A percentile compares a stretch with the other conserved stretches of the same genome.
phyloP scores from a whole-genome alignment of 1,284 basidiomycete species.

The Blastosporella zonata region DNA sequence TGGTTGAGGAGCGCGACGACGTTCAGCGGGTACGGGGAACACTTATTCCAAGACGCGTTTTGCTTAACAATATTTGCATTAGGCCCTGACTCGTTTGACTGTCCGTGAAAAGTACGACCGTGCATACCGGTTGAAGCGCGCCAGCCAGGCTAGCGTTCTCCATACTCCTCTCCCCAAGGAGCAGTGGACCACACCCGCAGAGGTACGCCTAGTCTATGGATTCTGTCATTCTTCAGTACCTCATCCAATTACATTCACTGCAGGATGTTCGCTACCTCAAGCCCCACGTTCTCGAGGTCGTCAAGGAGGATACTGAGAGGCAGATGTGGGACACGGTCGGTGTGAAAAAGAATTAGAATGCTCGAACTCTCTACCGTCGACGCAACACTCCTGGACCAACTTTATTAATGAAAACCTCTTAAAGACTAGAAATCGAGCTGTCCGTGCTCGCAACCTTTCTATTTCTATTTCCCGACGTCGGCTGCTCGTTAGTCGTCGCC shows the following conservation, averaged over 20 bases:
- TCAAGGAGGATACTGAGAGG: conserved; percentile 80
- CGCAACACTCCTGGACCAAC: conserved; percentile 4
- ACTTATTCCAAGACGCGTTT: background rate
- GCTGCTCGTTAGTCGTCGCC: background rate
- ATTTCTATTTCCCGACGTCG: background rate
- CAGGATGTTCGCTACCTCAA: conserved; percentile 92
- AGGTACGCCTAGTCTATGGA: conserved; percentile 50
- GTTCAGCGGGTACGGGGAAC: conserved; percentile 73
- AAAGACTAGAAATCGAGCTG: background rate
- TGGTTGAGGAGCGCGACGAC: conserved; percentile 83
- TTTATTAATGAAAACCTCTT: conserved; percentile 7
- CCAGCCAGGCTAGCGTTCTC: conserved; percentile 76
- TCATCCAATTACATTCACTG: conserved; percentile 1
- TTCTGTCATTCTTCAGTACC: background rate
- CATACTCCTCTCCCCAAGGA: conserved; percentile 86
- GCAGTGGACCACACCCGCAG: conserved; percentile 76
- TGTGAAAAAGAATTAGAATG: conserved; percentile 58
- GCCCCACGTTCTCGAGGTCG: conserved; percentile 76
- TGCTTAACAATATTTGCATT: conserved; percentile 6
- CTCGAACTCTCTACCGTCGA: conserved; percentile 9
- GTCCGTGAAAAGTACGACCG: conserved; percentile 87
- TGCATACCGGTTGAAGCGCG: conserved; percentile 85
- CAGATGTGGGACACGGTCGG: conserved; percentile 79
- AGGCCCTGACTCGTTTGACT: conserved; percentile 86
- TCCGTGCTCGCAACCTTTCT: background rate